Conservation (phyloP, 768 basidiomycete genomes). For the Auricularia cornea region DNA sequence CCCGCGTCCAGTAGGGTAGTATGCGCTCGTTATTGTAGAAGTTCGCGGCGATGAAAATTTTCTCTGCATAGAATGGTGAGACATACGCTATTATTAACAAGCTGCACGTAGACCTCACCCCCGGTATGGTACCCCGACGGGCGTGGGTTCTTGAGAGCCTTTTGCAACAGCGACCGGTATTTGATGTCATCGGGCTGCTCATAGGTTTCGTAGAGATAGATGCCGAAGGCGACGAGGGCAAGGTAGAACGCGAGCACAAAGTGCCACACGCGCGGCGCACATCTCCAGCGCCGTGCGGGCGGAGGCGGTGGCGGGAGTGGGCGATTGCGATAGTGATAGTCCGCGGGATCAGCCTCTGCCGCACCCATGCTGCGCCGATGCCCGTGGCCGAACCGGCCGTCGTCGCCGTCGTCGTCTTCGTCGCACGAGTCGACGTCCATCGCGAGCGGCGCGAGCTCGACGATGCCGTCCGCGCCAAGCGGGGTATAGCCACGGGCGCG, state of each 20-base stretch:
- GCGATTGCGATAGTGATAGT: no score
- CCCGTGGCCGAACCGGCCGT: neutral
- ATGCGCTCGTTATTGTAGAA: conserved; percentile 32
- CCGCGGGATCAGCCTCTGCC: neutral
- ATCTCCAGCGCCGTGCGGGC: neutral
- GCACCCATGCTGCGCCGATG: neutral
- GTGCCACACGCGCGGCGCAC: neutral
- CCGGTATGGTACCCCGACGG: conserved; percentile 17
- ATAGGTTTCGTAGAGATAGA: conserved; percentile 8
- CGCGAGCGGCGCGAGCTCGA: neutral
- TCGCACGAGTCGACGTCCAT: neutral
- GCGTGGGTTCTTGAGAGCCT: conserved; percentile 14
- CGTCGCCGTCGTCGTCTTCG: neutral
- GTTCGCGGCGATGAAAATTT: conserved; percentile 33
- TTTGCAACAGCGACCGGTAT: conserved; percentile 14
- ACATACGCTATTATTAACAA: neutral
- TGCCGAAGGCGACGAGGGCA: neutral
- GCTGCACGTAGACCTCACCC: neutral
- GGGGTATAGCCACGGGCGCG: neutral
- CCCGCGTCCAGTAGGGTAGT: conserved; percentile 31
- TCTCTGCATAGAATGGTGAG: conserved; percentile 11
- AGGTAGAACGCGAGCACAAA: neutral
- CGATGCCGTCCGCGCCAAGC: neutral
- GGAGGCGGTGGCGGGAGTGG: no score
- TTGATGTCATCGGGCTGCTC: conserved; percentile 20